Base-by-base conservation (phyloP, 2,329 filamentous ascomycete genomes). In the Colletotrichum sp. region DNA sequence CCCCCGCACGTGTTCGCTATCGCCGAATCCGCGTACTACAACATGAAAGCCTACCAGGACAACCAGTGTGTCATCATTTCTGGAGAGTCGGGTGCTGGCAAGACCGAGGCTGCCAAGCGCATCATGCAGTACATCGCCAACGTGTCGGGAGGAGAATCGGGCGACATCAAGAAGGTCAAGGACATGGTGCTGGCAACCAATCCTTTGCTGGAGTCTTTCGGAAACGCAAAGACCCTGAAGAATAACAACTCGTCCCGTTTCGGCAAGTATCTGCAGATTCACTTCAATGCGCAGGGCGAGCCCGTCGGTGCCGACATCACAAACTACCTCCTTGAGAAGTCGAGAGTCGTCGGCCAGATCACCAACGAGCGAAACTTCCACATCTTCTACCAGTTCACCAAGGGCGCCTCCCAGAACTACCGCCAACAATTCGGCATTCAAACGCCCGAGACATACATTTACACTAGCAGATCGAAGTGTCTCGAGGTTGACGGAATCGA, bases 1-100 rank as follows among this genome's bases (percentile, higher is more conserved):
- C 94, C 95, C 33, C 97, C 97, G 11, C 97, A 99, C 84, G 97
- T 99, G 78, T 99, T 98, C 83, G 96, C 95, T 75, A 97, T 99
- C 80, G 97, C 97, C 81, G 97, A 99, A 85, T 94, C 96, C 9
- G 85, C 96, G 69, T 99, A 99, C 88, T 98, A 98, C 87, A 98
- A 99, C 87, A 98, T 99, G 97, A 98, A 98, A 84, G 96, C 96
- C 61, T 99, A 99, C 89, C 95, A 95, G 81, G 97, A 98, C 79
- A 98, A 98, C 86, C 97, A 99, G 84, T 98, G 97, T 86, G 96
- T 99, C 78, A 99, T 99, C 84, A 99, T 99, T 79, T 98, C 97
- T 6, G 97, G 97, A 82, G 97, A 99, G 86, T 98, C 97, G 4
- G 97, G 97, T 82, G 97, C 97, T 38, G 97, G 97, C 83, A 99